Conservation (phyloP, 805 yeast species). For the Lachancea nothofagi region DNA sequence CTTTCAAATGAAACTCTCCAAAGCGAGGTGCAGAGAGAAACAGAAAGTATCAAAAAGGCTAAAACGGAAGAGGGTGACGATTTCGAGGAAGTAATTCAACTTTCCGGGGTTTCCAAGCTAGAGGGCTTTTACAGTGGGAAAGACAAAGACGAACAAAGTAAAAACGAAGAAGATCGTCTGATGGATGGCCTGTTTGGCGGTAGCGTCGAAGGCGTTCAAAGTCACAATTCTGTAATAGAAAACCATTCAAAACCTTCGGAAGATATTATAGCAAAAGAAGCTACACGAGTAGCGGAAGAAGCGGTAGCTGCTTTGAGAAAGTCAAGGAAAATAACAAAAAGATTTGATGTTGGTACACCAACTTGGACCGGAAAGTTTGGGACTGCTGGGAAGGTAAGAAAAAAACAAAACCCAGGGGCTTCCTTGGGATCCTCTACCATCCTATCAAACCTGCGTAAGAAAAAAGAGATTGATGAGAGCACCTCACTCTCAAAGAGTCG, state of each 20-base stretch:
- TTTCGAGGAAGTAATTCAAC: conserved; percentile 53
- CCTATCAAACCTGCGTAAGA: conserved; percentile 21
- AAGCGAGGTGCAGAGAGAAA: conserved; percentile 57
- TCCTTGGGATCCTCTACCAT: conserved; percentile 21
- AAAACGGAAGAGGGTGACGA: conserved; percentile 53
- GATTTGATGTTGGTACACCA: conserved; percentile 64
- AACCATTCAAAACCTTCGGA: conserved; percentile 35
- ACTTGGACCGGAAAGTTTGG: conserved; percentile 98
- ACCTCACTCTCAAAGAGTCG: background rate
- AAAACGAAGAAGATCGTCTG: conserved; percentile 54
- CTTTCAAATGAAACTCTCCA: conserved; percentile 33
- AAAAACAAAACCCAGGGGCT: conserved; percentile 7
- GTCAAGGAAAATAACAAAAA: conserved; percentile 42
- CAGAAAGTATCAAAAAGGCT: conserved; percentile 34
- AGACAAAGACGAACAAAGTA: conserved; percentile 36
- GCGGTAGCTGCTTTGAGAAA: conserved; percentile 53
- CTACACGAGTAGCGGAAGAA: conserved; percentile 48
- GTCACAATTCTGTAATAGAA: conserved; percentile 73
- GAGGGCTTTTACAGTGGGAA: conserved; percentile 56
- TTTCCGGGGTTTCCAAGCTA: conserved; percentile 69
- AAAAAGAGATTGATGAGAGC: background rate
- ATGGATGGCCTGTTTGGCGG: conserved; percentile 70
- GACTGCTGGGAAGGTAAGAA: conserved; percentile 57
- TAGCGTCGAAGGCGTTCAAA: conserved; percentile 67
- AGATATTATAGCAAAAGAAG: conserved; percentile 50